Conservation (phyloP, 164 flowering plant genomes). For the Stephania yunnanensis region DNA sequence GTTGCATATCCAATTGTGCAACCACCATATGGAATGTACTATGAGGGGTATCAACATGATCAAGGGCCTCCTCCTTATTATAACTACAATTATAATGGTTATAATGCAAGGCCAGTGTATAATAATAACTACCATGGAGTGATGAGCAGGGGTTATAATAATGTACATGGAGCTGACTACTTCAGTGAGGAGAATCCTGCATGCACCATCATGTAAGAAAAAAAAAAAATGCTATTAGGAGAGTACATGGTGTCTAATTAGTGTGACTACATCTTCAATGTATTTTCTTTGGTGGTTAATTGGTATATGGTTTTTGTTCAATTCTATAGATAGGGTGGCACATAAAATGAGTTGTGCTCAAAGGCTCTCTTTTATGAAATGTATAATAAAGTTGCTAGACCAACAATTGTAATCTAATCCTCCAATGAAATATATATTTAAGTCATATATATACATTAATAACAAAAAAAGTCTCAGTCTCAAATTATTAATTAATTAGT, state of each 20-base stretch:
- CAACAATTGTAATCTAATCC: no score
- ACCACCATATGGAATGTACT: not conserved
- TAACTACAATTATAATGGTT: not conserved
- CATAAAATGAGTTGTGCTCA: not conserved
- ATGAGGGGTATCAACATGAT: conserved; percentile 10
- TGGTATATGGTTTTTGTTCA: no score
- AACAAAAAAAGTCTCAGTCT: no score
- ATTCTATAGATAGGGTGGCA: not conserved
- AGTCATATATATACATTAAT: no score
- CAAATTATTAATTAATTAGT: no score
- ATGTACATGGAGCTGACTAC: conserved; percentile 6
- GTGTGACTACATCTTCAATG: not conserved
- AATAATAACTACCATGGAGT: not conserved
- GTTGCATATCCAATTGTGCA: not conserved
- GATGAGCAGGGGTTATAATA: not conserved
- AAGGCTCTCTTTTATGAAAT: not conserved
- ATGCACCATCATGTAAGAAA: conserved; percentile 13
- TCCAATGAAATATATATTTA: no score
- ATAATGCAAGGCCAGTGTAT: conserved; percentile 5
- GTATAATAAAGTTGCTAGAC: not conserved
- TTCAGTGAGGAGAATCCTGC: conserved; percentile 14
- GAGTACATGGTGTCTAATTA: not conserved
- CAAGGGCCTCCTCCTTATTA: not conserved
- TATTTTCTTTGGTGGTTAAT: not conserved
- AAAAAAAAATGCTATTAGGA: no score